Percentiles rank a stretch among this genome's conserved stretches.
phyloP scores from a whole-genome alignment of 805 yeast genomes.

The Ogataea corticis region DNA sequence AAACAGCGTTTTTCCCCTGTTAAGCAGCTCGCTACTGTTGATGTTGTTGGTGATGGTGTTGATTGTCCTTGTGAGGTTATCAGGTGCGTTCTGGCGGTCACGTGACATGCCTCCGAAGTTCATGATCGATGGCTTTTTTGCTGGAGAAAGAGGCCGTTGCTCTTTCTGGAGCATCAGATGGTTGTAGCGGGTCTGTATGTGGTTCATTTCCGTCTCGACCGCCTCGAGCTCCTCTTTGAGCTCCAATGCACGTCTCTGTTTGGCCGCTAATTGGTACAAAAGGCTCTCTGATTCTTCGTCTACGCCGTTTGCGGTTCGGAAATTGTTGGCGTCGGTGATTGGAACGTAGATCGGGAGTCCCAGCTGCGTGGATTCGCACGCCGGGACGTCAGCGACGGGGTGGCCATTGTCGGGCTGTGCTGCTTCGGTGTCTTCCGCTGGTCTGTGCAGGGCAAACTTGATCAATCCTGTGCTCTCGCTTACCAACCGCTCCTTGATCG shows the following conservation, averaged over 20 bases:
- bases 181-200: slow-evolving; percentile 36
- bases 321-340: slow-evolving; percentile 20
- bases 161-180: slow-evolving; percentile 4
- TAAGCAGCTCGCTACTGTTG: slow-evolving; percentile 25
- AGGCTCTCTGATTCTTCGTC: slow-evolving; percentile 20
- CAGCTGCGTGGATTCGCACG: too few relatives aligned
- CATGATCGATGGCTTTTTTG: slow-evolving; percentile 12
- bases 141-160: too few relatives aligned
- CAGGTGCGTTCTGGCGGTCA: neutral
- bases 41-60: slow-evolving; percentile 26
- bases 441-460: slow-evolving; percentile 39
- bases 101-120: slow-evolving; percentile 5
- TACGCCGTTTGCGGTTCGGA: neutral
- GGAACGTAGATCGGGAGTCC: slow-evolving; percentile 41
- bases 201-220: slow-evolving; percentile 40
- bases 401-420: too few relatives aligned
- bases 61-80: slow-evolving; percentile 15
- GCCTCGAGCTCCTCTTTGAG: slow-evolving; percentile 44
- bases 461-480: slow-evolving; percentile 54
- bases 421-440: slow-evolving; percentile 1
- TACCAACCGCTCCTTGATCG: slow-evolving; percentile 41
- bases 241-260: slow-evolving; percentile 54
- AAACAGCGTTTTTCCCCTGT: slow-evolving; percentile 27
- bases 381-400: too few relatives aligned
- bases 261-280: slow-evolving; percentile 45